Conservation (phyloP, 2,329 filamentous ascomycete species). For the Dryadomyces quercus-mongolicae region DNA sequence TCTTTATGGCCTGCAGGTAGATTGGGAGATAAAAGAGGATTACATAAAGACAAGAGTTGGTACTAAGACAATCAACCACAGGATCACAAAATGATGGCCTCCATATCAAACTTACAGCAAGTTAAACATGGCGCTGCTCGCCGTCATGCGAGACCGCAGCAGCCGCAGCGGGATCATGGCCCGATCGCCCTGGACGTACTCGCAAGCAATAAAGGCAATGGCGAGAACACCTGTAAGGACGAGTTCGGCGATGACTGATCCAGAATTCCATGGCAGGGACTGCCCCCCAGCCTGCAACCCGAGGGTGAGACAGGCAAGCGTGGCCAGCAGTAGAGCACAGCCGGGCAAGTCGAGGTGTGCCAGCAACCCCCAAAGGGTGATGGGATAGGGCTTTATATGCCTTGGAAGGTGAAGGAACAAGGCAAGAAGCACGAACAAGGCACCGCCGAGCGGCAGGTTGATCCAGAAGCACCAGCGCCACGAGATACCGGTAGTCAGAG, state of each 20-base stretch:
- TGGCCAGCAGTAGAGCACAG: constrained; percentile 6
- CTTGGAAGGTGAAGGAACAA: constrained; percentile 4
- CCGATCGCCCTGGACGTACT: constrained; percentile 20
- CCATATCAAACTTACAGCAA: background rate
- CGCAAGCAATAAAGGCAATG: constrained; percentile 19
- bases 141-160: constrained; percentile 21
- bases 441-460: constrained; percentile 13
- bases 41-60: background rate
- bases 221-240: constrained; percentile 19
- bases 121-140: background rate
- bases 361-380: constrained; percentile 12
- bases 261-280: constrained; percentile 9
- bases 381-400: background rate
- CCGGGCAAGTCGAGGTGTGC: constrained; percentile 18
- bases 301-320: constrained; percentile 28
- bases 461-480: constrained; percentile 16
- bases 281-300: constrained; percentile 29
- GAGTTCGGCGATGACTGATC: constrained; percentile 21
- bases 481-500: constrained; percentile 13
- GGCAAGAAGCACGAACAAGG: constrained; percentile 10
- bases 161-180: constrained; percentile 29
- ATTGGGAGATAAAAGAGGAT: constrained; percentile 9
- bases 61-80: background rate
- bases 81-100: background rate
- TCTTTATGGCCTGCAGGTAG: constrained; percentile 33